Base-by-base conservation (phyloP, 495 filamentous ascomycete species). In the Hypoxylon trugodes region DNA sequence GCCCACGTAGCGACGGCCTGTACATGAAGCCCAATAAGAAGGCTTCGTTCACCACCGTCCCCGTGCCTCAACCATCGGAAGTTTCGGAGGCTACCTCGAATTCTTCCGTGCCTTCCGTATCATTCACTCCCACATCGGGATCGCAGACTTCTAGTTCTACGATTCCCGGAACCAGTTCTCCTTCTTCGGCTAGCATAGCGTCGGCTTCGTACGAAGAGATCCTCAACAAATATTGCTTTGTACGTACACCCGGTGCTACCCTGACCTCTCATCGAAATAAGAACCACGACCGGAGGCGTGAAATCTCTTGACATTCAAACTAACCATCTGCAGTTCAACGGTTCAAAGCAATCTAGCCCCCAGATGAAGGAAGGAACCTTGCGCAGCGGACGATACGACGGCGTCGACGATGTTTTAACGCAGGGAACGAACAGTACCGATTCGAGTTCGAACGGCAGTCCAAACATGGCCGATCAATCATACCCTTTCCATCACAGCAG, bases 151-250 rank as follows among this genome's bases (percentile, higher is more conserved):
- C 67, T 4, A 57, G 46, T 19, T 33, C 66, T 18, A 53, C 37
- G 37, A 65, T 50, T 50, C 48, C 59, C 13, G 57, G 65, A 47
- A 51, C 62, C 59, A 42, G 45, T 25, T 66, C 68, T 42, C 59
- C 66, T 36, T 52, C 67, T 26, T 60, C 76, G 30, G 65, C 77
- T 21, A 79, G 76, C 59, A 81, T 94, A 61, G 83, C 93, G 19
- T 96, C 94, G 19, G 85, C 89, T 33, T 90, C 91, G 48, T 97
- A 98, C 76, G 88, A 92, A 71, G 95, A 98, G 74, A 82, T 98
- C 55, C 86, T 98, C 69, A 90, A 96, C 81, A 96, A 96, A 77
- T 98, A 96, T 79, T 98, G 95, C 82, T 97, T 96, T 84, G 93
- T 97, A 91, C 85, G 93, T 96, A 80, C 62, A 58, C 63, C 74